Evolutionary conservation across 805 yeast species (phyloP), one percentile per base, ranked within the genome.

Genomic region (Ascoidea rubescens): DNA sequence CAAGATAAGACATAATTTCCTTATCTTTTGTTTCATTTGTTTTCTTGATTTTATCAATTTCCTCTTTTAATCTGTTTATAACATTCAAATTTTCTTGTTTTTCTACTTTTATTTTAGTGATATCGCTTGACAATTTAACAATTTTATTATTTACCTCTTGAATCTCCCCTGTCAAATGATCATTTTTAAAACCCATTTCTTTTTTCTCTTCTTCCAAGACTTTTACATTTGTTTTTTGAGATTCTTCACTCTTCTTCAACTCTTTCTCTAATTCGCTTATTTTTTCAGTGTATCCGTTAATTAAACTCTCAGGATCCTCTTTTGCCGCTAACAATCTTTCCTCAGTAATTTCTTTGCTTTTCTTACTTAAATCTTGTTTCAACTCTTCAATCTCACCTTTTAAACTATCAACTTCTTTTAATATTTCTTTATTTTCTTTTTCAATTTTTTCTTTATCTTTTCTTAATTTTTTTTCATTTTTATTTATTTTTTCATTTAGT

Each of bases 1-100:
- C 70, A 66, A 30, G 73, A 67, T 33, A 72, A 56, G 1, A 57
- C 47, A 33, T 68, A 67, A 45, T 67, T 67, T 42, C 64, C 62
- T 2, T 62, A 55, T 14, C 42, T n/a, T 45, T 46, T 42, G 50
- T 56, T 50, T 62, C 61, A 33, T 8, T 52, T 49, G 7, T 48
- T 49, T 44, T 59, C 59, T 44, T 10, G 46, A 55, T 51, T 6
- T 52, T 46, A n/a, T 57, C 64, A 14, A 61, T 61, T 32, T 59
- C 56, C 1, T 59, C 47, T 52, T 61, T 59, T 51, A 64, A 51
- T 50, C 3, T 28, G 4, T 28, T 47, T 47, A 42, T 47, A 42
- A 14, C 14, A 43, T 14, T 3, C 16, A 43, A n/a, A 14, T 43
- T 43, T n/a, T 43, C n/a, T n/a, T 43, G 45, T 43, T 43, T n/a